Percentiles rank a stretch among this genome's conserved stretches.
Conservation (phyloP, 202 grass and related monocot species). For the Schoenoplectus triqueter region DNA sequence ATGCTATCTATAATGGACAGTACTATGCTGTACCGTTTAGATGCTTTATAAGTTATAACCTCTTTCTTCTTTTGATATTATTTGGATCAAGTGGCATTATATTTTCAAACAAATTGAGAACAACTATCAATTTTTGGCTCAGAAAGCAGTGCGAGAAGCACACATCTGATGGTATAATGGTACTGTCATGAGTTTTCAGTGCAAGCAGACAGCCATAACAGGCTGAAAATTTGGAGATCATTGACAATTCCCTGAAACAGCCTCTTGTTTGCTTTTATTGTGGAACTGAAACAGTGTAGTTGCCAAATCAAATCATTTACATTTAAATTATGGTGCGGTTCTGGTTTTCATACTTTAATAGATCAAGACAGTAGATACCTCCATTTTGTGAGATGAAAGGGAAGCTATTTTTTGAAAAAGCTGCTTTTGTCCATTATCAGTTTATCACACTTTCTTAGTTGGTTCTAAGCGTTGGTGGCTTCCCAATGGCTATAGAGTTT, state of each 20-base stretch:
- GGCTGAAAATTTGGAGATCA: background rate
- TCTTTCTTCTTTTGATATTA: background rate
- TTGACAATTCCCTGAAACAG: background rate
- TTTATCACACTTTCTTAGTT: constrained; percentile 4
- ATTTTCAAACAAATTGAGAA: no score
- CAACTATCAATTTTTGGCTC: background rate
- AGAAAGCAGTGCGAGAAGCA: background rate
- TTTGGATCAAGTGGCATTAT: no score
- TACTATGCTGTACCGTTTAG: background rate
- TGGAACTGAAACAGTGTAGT: constrained; percentile 20
- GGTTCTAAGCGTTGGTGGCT: background rate
- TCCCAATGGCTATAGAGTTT: background rate
- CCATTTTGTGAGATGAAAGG: constrained; percentile 23
- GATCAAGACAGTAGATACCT: constrained; percentile 14
- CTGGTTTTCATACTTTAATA: constrained; percentile 27
- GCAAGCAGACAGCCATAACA: background rate
- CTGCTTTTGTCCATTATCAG: background rate
- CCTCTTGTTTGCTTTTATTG: constrained; percentile 12
- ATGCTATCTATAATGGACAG: background rate
- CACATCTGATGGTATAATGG: background rate
- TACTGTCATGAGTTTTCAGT: background rate
- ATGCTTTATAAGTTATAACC: constrained; percentile 12
- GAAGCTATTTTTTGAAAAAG: constrained; percentile 23
- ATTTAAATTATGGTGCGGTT: background rate
- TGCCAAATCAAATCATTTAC: background rate